These are phyloP conservation scores for Russula emetica DNA, from an alignment of 768 basidiomycete species.

Conservation along the genomic window DNA sequence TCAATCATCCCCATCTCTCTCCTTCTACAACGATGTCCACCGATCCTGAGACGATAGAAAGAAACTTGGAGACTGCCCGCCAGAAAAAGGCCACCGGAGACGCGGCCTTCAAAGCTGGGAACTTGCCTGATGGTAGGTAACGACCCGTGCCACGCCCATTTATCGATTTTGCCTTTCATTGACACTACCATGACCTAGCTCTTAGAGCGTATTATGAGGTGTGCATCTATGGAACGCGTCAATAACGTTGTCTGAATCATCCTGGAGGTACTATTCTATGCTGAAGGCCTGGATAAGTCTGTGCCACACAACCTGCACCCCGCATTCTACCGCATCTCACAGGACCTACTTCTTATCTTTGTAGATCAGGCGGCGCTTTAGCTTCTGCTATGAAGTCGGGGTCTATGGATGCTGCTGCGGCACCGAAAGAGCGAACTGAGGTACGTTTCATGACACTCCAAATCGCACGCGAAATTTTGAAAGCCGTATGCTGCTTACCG, in stretches of 20 bases:
- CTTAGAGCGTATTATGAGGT: constrained; percentile 70
- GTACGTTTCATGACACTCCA: constrained; percentile 36
- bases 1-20: background rate
- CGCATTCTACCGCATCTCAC: background rate
- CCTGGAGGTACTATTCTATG: constrained; percentile 29
- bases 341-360: background rate
- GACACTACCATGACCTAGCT: constrained; percentile 40
- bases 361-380: constrained; percentile 18
- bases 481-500: background rate
- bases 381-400: constrained; percentile 2
- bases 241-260: constrained; percentile 4
- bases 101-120: constrained; percentile 63
- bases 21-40: constrained; percentile 6
- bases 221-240: constrained; percentile 13
- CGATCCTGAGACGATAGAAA: constrained; percentile 1
- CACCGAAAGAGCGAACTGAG: constrained; percentile 60
- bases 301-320: background rate
- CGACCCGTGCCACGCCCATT: background rate
- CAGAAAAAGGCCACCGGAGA: constrained; percentile 65
- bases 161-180: background rate
- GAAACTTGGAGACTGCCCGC: constrained; percentile 24
- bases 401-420: constrained; percentile 28
- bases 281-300: constrained; percentile 65
- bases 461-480: background rate
- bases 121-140: constrained; percentile 51